Base-by-base conservation (phyloP, 2,329 filamentous ascomycete genomes). In the Laburnicola sp. region DNA sequence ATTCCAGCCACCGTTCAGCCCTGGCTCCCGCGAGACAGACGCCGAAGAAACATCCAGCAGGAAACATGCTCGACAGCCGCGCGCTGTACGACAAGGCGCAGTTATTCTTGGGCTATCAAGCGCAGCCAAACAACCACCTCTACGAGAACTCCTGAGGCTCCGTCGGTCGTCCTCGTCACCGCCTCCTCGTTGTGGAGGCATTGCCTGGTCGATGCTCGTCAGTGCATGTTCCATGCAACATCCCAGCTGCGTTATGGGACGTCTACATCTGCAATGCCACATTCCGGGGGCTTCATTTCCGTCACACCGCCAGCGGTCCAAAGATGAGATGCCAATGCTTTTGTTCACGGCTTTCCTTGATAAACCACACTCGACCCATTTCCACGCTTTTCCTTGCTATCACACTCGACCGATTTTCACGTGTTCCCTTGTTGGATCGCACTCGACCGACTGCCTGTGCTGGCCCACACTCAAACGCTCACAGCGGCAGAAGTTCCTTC, bases 381-480 rank as follows among this genome's bases (percentile, higher is more conserved):
- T 16, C 16, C 16, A 16, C 16, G 16, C 16, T 16, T 16, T 16
- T 16, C 16, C 16, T 16, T 16, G 16, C 16, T 16, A 9, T 16
- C 16, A 11, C 35, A 16, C 11, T 23, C 4, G 25, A 3, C 35
- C 4, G 21, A 4, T 21, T 38, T 38, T 16, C 38, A 41, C 21
- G 26, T 41, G 22, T 26, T 25, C 26, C 38, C 22, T 41, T 41
- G 6, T 9, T 41, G 6, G 11, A 6, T 16, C 25, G 21, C 3
- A 21, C 16, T 23, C 16, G 35, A 38, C 8, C 35, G 16, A 38
- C 16, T 16, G 21, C 35, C 41, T 16, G 22, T 25, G 35, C 34
- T 10, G 22, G n/a, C 25, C 45, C 34, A 48, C 26, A 11, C 23
- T 47, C 43, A 48, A 48, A 47, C 47, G 28, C 41, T 34, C 45